Evolutionary conservation across 345 rosid species (phyloP).

Genomic region (Turritis glabra): DNA sequence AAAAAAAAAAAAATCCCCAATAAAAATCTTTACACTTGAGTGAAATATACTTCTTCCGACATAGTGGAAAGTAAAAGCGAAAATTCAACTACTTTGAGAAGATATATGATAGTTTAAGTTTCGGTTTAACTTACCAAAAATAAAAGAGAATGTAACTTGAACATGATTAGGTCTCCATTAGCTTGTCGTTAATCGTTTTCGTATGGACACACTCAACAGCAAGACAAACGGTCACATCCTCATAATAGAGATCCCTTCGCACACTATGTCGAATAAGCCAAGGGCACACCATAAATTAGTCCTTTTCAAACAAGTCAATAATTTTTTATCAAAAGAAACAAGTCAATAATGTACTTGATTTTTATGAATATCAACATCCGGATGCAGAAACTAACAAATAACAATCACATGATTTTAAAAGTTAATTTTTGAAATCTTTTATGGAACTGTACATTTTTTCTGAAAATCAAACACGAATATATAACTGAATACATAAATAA

Average conservation of each 20-base stretch:
- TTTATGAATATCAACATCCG: not conserved
- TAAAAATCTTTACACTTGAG: not conserved
- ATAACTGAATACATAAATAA: not conserved
- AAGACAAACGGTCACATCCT: slow-evolving; percentile 17
- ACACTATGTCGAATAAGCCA: slow-evolving; percentile 8
- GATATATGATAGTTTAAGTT: slow-evolving; percentile 13
- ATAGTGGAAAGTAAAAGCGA: slow-evolving; percentile 1
- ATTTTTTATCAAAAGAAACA: not conserved
- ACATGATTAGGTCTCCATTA: not conserved
- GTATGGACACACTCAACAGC: slow-evolving; percentile 8
- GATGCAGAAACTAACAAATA: not conserved
- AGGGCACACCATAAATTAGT: slow-evolving; percentile 14
- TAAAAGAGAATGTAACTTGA: slow-evolving; percentile 1
- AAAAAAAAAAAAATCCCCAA: no score
- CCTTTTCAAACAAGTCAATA: slow-evolving; percentile 14
- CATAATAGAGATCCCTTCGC: slow-evolving; percentile 10
- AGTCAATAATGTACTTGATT: not conserved
- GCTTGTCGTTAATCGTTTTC: slow-evolving; percentile 3
- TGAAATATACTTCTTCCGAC: not conserved
- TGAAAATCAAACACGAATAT: not conserved
- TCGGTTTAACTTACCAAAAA: not conserved
- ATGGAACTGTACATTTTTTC: not conserved
- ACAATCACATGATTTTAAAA: not conserved
- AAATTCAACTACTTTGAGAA: not conserved
- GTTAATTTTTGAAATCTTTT: not conserved